Conservation (phyloP, 176 grass and related monocot genomes). For the Eragrostis nindensis region DNA sequence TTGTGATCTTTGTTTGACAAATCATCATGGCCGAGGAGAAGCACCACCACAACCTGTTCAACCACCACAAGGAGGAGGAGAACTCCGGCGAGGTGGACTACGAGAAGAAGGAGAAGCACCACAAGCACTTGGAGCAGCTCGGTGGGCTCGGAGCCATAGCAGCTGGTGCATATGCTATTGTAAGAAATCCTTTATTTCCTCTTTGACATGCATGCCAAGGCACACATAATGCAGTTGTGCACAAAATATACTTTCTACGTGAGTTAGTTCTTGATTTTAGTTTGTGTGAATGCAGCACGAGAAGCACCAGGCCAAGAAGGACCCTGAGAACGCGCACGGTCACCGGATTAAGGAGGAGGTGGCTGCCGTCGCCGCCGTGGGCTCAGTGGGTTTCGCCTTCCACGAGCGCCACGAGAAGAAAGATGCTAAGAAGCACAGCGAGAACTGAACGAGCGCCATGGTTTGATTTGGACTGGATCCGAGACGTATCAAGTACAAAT, state of each 20-base stretch:
- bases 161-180: slow-evolving; percentile 65
- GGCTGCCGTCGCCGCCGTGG: slow-evolving; percentile 57
- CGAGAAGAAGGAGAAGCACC: slow-evolving; percentile 71
- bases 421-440: slow-evolving; percentile 66
- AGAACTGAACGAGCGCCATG: slow-evolving; percentile 1
- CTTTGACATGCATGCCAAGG: neutral
- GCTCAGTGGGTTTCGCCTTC: slow-evolving; percentile 63
- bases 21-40: slow-evolving; percentile 67
- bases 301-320: slow-evolving; percentile 86
- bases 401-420: slow-evolving; percentile 82
- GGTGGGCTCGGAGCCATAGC: slow-evolving; percentile 55
- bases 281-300: slow-evolving; percentile 47
- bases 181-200: neutral
- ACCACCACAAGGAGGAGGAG: slow-evolving; percentile 55
- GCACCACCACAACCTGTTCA: slow-evolving; percentile 70
- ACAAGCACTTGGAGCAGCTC: slow-evolving; percentile 76
- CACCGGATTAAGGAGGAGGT: slow-evolving; percentile 71
- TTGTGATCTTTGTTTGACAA: slow-evolving; percentile 2
- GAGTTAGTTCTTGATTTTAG: neutral
- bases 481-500: neutral
- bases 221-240: neutral
- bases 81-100: slow-evolving; percentile 40
- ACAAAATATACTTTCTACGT: neutral
- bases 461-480: neutral
- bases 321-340: slow-evolving; percentile 53